Percentiles rank a stretch among this genome's conserved stretches.
Conservation (phyloP, 352 stramenopile species). For the Pythium utonaiense region DNA sequence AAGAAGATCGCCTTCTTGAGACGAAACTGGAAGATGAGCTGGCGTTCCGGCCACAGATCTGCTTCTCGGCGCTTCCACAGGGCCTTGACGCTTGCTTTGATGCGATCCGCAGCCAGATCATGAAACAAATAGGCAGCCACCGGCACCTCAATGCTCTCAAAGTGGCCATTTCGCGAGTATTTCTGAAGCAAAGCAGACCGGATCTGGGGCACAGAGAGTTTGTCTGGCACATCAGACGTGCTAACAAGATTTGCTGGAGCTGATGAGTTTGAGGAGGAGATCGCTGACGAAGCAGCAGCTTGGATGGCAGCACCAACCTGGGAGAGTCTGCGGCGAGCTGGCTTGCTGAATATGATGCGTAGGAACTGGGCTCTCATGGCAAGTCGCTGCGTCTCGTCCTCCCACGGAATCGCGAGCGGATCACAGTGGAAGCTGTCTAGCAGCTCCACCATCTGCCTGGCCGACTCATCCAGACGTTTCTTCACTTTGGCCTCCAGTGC, state of each 20-base stretch:
- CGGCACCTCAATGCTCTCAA: conserved; percentile 34
- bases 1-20: conserved; percentile 31
- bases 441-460: conserved; percentile 68
- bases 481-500: conserved; percentile 75
- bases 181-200: conserved; percentile 68
- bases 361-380: conserved; percentile 50
- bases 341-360: conserved; percentile 62
- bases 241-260: background rate
- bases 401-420: conserved; percentile 49
- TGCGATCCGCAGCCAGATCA: conserved; percentile 27
- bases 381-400: conserved; percentile 41
- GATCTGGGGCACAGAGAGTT: conserved; percentile 44
- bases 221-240: conserved; percentile 26
- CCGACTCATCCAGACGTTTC: conserved; percentile 60
- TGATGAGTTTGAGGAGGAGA: background rate
- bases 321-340: conserved; percentile 31
- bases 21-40: conserved; percentile 30
- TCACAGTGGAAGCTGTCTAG: conserved; percentile 56
- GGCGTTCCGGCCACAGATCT: conserved; percentile 31
- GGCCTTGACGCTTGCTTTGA: conserved; percentile 25
- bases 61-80: conserved; percentile 22
- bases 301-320: conserved; percentile 9
- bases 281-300: background rate
- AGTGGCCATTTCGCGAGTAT: conserved; percentile 76
- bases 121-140: conserved; percentile 35